Evolutionary conservation across 2,329 filamentous ascomycete genomes (phyloP).

Genomic region (Ophiocordyceps polyrhachis-furcata): DNA sequence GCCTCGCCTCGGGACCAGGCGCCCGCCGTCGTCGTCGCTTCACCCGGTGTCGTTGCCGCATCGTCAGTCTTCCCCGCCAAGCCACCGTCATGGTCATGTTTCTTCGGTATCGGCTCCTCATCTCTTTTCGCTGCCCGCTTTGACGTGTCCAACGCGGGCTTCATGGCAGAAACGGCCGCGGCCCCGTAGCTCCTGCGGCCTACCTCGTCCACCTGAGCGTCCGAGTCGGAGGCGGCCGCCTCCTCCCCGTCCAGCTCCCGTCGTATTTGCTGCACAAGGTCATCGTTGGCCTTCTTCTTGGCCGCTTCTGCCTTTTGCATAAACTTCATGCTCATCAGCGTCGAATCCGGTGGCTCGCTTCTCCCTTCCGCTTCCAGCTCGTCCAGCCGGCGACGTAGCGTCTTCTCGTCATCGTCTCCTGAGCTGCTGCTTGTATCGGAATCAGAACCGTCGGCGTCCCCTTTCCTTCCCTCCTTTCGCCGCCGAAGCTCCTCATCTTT

Average conservation of each 20-base stretch:
- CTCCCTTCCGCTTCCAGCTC: slow-evolving; percentile 26
- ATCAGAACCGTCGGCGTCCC: slow-evolving; percentile 24
- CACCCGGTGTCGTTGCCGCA: slow-evolving; percentile 3
- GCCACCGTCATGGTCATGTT: background rate
- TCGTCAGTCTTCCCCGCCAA: background rate
- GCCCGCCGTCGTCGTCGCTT: slow-evolving; percentile 13
- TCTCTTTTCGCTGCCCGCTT: slow-evolving; percentile 3
- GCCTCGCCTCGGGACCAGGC: slow-evolving; percentile 23
- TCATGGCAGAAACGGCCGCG: slow-evolving; percentile 14
- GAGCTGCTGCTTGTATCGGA: slow-evolving; percentile 37
- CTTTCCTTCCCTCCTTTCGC: slow-evolving; percentile 54
- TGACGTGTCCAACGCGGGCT: slow-evolving; percentile 13
- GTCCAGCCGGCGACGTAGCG: slow-evolving; percentile 25
- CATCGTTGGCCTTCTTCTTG: slow-evolving; percentile 63
- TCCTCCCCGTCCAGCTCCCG: slow-evolving; percentile 50
- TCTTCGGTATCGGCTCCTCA: background rate
- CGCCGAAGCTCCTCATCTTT: slow-evolving; percentile 66
- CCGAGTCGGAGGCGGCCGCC: slow-evolving; percentile 25
- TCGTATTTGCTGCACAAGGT: slow-evolving; percentile 49
- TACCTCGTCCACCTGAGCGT: slow-evolving; percentile 36
- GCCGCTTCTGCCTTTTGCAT: slow-evolving; percentile 79
- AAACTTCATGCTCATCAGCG: slow-evolving; percentile 73
- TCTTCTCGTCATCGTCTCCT: slow-evolving; percentile 30
- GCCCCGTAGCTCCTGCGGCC: slow-evolving; percentile 55
- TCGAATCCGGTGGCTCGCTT: slow-evolving; percentile 34